Evolutionary conservation across 2,329 filamentous ascomycete species (phyloP), one percentile per base, ranked within the genome.

Genomic region (Epichloe glyceriae): DNA sequence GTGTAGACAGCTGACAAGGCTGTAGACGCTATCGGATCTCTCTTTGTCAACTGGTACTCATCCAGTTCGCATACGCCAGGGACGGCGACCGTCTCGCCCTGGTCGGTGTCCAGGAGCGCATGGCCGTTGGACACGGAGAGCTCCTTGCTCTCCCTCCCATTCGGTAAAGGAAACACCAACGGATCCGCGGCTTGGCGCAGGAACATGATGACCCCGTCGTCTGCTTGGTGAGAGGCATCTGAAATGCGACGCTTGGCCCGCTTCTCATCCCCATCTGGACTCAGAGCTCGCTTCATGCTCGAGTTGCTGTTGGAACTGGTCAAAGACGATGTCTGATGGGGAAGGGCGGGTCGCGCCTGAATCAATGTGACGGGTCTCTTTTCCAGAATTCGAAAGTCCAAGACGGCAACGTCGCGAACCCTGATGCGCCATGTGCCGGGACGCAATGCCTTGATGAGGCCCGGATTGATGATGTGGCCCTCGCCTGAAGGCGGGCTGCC

Each of bases 401-500:
- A 64, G 8, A 80, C 71, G 20, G 74, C 72, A 22, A 70, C 64
- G 43, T 70, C 65, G 45, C 67, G 64, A 55, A 79, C 69, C 50
- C 66, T 70, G 56, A 80, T 79, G 52, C 75, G 70, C 76, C 77
- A 81, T 1, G 76, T 77, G 33, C 76, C 77, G 3, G 77, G 78
- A 15, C 64, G 69, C 35, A 80, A 61, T 30, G 71, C 70, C 58
- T 71, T 74, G 54, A 67, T 69, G 14, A 64, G 65, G 2, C 66
- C 64, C 1, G 73, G 73, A 38, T 72, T 67, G 58, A 75, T 68
- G 56, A 68, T 61, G 57, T 70, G 66, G n/a, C 62, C 61, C 22
- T 71, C 73, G 53, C 68, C 70, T 54, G 70, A 61, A n/a, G 65
- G 56, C 56, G 62, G 68, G 53, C 64, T 71, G 35, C 65, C 64